These are phyloP conservation scores for Scopulariopsis brevicaulis DNA, from an alignment of 2,329 filamentous ascomycete species.

Conservation along the genomic window DNA sequence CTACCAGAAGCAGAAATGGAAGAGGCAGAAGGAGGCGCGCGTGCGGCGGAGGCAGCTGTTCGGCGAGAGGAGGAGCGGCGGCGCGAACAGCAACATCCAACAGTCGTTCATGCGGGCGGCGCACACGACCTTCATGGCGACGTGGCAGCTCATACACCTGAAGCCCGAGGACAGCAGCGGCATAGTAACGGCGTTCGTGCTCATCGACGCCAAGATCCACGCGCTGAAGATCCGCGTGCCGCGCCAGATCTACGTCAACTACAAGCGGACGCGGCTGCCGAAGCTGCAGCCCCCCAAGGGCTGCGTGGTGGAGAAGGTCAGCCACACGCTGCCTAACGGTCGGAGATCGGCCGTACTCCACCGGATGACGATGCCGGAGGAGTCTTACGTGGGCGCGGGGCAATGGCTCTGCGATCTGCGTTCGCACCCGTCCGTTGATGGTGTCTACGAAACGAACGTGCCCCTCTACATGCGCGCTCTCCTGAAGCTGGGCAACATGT, in stretches of 20 bases:
- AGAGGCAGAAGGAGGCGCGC: conserved; percentile 86
- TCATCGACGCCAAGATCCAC: conserved; percentile 91
- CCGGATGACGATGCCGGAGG: conserved; percentile 82
- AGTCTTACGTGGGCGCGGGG: conserved; percentile 62
- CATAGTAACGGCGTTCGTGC: conserved; percentile 75
- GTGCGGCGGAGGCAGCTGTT: conserved; percentile 82
- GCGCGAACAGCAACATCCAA: conserved; percentile 46
- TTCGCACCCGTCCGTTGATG: conserved; percentile 78
- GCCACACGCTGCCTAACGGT: conserved; percentile 85
- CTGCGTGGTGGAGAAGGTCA: conserved; percentile 86
- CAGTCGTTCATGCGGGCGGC: conserved; percentile 82
- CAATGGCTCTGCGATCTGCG: conserved; percentile 9
- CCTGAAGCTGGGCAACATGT: conserved; percentile 79
- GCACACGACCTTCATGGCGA: conserved; percentile 78
- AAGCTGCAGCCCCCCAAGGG: conserved; percentile 70
- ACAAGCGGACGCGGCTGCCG: conserved; percentile 78
- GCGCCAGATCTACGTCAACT: conserved; percentile 80
- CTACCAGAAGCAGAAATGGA: conserved; percentile 99
- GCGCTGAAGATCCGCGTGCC: conserved; percentile 80
- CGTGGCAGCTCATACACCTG: conserved; percentile 90
- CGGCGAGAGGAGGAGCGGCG: conserved; percentile 56
- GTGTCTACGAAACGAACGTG: conserved; percentile 91
- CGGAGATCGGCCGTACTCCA: conserved; percentile 91
- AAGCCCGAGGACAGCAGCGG: conserved; percentile 74
- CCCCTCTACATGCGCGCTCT: conserved; percentile 80